A percentile compares a stretch with the other conserved stretches of the same genome.
phyloP scores from a whole-genome alignment of 208 protist genomes.

The Vickermania ingenoplastis region DNA sequence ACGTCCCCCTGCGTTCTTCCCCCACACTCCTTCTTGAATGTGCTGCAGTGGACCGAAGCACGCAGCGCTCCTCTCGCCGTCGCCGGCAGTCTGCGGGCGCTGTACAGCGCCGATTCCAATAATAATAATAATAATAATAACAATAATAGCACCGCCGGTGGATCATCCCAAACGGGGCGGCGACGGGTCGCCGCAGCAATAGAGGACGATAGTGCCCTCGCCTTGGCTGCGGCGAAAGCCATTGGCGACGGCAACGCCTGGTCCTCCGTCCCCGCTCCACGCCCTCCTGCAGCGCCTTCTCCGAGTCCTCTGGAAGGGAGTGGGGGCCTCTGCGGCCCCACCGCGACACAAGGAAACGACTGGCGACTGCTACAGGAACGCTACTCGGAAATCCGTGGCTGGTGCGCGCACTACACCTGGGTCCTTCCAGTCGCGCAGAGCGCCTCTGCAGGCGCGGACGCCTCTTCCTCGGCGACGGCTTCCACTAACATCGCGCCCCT shows the following conservation, averaged over 20 bases:
- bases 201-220: too few relatives aligned
- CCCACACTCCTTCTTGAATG: slow-evolving; percentile 59
- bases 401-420: neutral
- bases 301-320: too few relatives aligned
- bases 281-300: too few relatives aligned
- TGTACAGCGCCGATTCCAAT: too few relatives aligned
- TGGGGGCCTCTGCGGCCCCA: too few relatives aligned
- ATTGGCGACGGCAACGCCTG: too few relatives aligned
- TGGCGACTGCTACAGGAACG: neutral
- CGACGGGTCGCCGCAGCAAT: too few relatives aligned
- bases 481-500: slow-evolving; percentile 3
- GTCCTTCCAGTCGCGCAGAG: neutral
- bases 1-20: slow-evolving; percentile 16
- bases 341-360: neutral
- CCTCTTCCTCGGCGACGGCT: neutral
- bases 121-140: too few relatives aligned
- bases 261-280: too few relatives aligned
- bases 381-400: neutral
- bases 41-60: slow-evolving; percentile 33
- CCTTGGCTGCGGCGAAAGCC: too few relatives aligned
- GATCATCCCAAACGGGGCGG: too few relatives aligned
- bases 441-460: neutral
- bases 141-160: too few relatives aligned
- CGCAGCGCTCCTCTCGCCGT: slow-evolving; percentile 37
- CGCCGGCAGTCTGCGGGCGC: slow-evolving; percentile 34